These are phyloP conservation scores for Aspergillus aculeatinus DNA, from an alignment of 2,329 filamentous ascomycete species.

Conservation along the genomic window DNA sequence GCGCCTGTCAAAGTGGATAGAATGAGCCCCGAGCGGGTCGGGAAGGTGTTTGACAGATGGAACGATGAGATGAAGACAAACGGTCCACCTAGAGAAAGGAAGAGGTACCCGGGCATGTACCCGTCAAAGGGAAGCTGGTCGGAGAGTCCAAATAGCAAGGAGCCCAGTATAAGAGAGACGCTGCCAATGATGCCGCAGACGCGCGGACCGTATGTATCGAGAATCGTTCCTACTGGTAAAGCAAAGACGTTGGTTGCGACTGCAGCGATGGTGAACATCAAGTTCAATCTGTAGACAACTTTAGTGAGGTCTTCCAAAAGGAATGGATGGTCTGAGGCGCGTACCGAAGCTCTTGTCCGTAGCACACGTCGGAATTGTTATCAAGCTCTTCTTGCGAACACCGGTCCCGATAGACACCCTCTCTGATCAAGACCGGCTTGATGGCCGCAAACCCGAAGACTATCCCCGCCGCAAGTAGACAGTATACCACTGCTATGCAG, in stretches of 20 bases:
- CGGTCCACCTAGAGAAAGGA: conserved; percentile 74
- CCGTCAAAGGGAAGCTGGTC: conserved; percentile 68
- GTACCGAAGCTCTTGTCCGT: conserved; percentile 57
- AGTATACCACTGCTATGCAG: conserved; percentile 66
- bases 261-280: conserved; percentile 90
- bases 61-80: conserved; percentile 82
- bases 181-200: conserved; percentile 72
- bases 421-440: conserved; percentile 74
- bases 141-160: conserved; percentile 70
- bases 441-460: conserved; percentile 83
- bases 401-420: conserved; percentile 67
- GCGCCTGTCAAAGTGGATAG: conserved; percentile 76
- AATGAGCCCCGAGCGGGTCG: conserved; percentile 72
- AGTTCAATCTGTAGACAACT: conserved; percentile 60
- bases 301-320: conserved; percentile 12
- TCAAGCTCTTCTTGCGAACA: conserved; percentile 58
- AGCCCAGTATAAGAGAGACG: conserved; percentile 66
- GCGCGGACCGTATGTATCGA: conserved; percentile 79
- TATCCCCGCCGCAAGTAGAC: conserved; percentile 73
- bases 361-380: conserved; percentile 53
- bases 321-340: conserved; percentile 1
- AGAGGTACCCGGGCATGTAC: conserved; percentile 70
- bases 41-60: conserved; percentile 82
- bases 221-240: conserved; percentile 77
- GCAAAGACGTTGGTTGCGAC: conserved; percentile 86